Percentiles rank a stretch among this genome's conserved stretches.
These are phyloP conservation scores for Candida anglica DNA, from an alignment of 805 yeast species.

Conservation along the genomic window DNA sequence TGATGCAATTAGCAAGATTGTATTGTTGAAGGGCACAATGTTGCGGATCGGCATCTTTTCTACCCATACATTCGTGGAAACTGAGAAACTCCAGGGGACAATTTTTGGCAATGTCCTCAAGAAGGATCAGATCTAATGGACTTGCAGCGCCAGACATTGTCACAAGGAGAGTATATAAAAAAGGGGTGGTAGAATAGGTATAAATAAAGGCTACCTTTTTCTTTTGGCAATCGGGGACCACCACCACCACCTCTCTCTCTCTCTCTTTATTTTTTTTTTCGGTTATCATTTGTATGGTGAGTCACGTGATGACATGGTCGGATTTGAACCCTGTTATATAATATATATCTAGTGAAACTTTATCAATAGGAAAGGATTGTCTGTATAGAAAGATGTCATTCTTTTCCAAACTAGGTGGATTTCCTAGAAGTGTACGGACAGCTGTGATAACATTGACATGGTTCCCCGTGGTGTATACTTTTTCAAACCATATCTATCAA, in stretches of 20 bases:
- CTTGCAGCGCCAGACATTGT: conserved; percentile 15
- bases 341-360: too few relatives aligned
- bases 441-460: conserved; percentile 43
- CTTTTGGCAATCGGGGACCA: too few relatives aligned
- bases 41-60: conserved; percentile 46
- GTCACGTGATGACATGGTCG: too few relatives aligned
- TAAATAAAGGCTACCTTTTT: not conserved
- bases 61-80: conserved; percentile 69
- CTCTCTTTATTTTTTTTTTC: too few relatives aligned
- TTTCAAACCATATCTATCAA: conserved; percentile 68
- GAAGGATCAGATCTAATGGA: conserved; percentile 60
- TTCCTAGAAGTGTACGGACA: conserved; percentile 15
- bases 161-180: not conserved
- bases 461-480: conserved; percentile 74
- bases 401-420: conserved; percentile 5
- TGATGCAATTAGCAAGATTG: conserved; percentile 60
- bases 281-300: too few relatives aligned
- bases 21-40: conserved; percentile 56
- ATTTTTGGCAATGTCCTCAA: conserved; percentile 71
- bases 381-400: conserved; percentile 5
- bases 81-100: conserved; percentile 73
- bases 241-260: too few relatives aligned
- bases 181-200: not conserved
- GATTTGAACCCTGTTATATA: too few relatives aligned
- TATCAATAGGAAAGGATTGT: too few relatives aligned